Base-by-base conservation (phyloP, 2,329 filamentous ascomycete species). In the Nemania sp. region DNA sequence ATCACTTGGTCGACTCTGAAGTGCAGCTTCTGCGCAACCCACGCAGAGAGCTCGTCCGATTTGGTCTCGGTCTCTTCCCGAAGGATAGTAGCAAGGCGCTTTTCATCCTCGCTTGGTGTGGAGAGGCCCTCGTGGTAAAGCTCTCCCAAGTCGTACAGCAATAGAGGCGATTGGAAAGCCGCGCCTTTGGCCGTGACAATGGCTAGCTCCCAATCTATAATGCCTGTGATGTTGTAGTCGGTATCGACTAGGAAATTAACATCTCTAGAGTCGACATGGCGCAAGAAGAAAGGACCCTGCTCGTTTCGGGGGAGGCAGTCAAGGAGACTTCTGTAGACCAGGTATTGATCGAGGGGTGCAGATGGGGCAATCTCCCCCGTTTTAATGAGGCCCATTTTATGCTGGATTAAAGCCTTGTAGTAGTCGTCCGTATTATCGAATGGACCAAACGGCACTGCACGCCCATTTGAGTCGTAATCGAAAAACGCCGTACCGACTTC, bases 81-180 rank as follows among this genome's bases (percentile, higher is more conserved):
- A 34, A 56, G 30, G 23, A 43, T 52, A 34, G 52, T 52, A 23
- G 53, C 42, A 52, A 56, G 19, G 20, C 42, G 53, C 37, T 48
- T 52, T 41, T 56, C 49, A 33, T 56, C 53, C 41, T 45, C 53
- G 49, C 53, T 53, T 41, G 53, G 49, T 33, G 53, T 56, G 30
- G 53, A 52, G 23, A 56, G 53, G 23, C 53, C 49, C 44, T 49
- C 5, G 30, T 45, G 4, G 44, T 52, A 52, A 33, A 56, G 33
- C 22, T 53, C 53, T 30, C 49, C 53, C 33, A 56, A n/a, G 41
- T 53, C 24, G 39, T 56, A 56, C 30, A 52, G 17, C 43, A 56
- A 48, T 31, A 56, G 43, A 53, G 53, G 53, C 31, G 53, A 56
- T 45, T 56, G 53, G 26, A 56, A 56, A 15, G 53, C 53, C 44